These are phyloP conservation scores for Adiantum capillusveneris DNA, from an alignment of 75 land plant genomes.

Conservation along the genomic window DNA sequence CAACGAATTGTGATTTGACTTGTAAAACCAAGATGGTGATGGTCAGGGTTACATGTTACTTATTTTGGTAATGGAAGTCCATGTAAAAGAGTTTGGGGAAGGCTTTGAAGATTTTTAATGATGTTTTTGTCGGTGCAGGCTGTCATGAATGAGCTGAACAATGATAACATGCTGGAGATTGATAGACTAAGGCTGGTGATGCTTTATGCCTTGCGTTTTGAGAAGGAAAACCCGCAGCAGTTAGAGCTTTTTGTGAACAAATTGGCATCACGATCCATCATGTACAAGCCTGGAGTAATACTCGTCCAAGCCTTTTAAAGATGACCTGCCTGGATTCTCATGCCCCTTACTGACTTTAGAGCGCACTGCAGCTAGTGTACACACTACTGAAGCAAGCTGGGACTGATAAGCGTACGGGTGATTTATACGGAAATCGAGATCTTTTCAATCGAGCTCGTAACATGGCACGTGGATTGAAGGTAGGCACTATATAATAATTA, in stretches of 20 bases:
- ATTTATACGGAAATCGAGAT: constrained; percentile 87
- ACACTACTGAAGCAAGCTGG: constrained; percentile 93
- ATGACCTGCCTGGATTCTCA: no score
- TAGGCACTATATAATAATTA: no score
- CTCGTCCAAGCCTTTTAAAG: no score
- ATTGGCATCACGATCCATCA: constrained; percentile 60
- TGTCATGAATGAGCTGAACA: constrained; percentile 62
- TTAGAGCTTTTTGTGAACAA: constrained; percentile 86
- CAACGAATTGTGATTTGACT: no score
- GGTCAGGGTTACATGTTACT: no score
- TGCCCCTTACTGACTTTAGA: no score
- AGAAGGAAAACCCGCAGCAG: constrained; percentile 92
- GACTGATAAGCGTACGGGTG: constrained; percentile 88
- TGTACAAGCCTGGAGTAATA: constrained; percentile 84
- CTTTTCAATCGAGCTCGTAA: constrained; percentile 87
- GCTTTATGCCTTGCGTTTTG: constrained; percentile 95
- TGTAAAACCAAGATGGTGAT: no score
- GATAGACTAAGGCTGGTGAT: constrained; percentile 78
- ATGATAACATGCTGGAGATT: constrained; percentile 70
- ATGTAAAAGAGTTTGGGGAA: no score
- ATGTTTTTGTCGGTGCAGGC: no score
- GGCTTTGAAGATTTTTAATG: no score
- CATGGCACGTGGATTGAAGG: constrained; percentile 99
- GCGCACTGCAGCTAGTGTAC: constrained; percentile 67
- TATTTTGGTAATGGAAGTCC: no score